These are phyloP conservation scores for Olyra latifolia DNA, from an alignment of 176 grass and related monocot species.

Conservation along the genomic window DNA sequence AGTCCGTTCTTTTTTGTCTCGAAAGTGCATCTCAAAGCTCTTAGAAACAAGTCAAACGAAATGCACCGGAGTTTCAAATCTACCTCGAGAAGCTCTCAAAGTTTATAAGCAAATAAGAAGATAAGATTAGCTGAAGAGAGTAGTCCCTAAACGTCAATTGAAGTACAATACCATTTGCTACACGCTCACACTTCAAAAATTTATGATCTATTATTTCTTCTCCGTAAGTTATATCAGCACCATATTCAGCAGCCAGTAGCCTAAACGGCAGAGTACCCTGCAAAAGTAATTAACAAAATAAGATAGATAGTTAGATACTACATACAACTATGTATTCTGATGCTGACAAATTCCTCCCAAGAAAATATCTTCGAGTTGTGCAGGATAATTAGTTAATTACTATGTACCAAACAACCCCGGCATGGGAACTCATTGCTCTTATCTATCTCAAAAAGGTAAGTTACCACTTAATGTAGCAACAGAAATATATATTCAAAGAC, in stretches of 20 bases:
- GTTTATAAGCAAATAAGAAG: too few relatives aligned
- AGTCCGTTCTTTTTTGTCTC: too few relatives aligned
- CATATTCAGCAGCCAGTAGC: constrained; percentile 80
- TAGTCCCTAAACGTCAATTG: neutral
- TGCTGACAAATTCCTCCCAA: neutral
- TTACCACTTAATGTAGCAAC: neutral
- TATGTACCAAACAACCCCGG: neutral
- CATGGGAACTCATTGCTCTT: neutral
- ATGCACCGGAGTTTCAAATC: too few relatives aligned
- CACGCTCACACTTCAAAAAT: constrained; percentile 76
- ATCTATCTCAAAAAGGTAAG: neutral
- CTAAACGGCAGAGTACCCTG: constrained; percentile 87
- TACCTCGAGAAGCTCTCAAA: too few relatives aligned
- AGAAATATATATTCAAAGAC: neutral
- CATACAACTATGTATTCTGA: neutral
- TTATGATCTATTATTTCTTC: constrained; percentile 99
- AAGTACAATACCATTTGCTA: constrained; percentile 66
- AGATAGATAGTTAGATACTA: constrained; percentile 19
- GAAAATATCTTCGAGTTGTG: neutral
- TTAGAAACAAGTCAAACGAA: too few relatives aligned
- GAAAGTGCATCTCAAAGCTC: too few relatives aligned
- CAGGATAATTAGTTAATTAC: neutral
- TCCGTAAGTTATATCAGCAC: constrained; percentile 95
- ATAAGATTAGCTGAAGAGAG: too few relatives aligned
- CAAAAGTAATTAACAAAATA: constrained; percentile 37